Base-by-base conservation (phyloP, 306 rosid species). In the Cercis canadensis region DNA sequence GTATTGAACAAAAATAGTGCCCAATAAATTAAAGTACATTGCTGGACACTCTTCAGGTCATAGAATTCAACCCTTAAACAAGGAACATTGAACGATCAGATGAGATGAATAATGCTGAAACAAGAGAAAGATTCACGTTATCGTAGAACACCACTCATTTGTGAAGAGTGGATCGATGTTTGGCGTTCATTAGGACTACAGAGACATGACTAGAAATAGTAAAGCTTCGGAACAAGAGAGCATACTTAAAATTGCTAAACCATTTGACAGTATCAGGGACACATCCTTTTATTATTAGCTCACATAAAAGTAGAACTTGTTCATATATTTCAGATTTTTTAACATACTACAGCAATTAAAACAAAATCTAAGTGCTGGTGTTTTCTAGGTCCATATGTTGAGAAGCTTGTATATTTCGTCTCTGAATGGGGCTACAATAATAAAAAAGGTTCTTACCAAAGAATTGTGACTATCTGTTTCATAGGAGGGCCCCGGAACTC, bases 401-500 rank as follows among this genome's bases (percentile, higher is more conserved):
- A 32, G 19, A 44, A 24, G 44, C 32, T 15, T n/a, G 16, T 33
- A 33, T n/a, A 24, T 34, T 49, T 16, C 21, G 0, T 15, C 54
- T 15, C 11, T n/a, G 9, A n/a, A 15, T 49, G 11, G 29, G 3
- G 7, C 11, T 49, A 24, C 39, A 18, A 36, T 4, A 15, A 54
- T 11, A 47, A 55, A 15, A 54, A 51, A 46, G 58, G 63, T 24
- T 47, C 79, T 52, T 63, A 84, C 97, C 95, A 90, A 40, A 88
- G 83, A 60, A 75, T 37, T 14, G 97, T 90, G 60, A 75, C 80
- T 5, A 84, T 7, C 65, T 90, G 97, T 73, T 59, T 83, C 76
- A 41, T 88, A 4, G 97, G 97, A 74, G 95, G 87, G 41, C 97
- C 97, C 8, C 95, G 88, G 53, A 90, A 90, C 11, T 88, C 90